phyloP scores from a whole-genome alignment of 441 rosid species.

The Isatis lusitanica region DNA sequence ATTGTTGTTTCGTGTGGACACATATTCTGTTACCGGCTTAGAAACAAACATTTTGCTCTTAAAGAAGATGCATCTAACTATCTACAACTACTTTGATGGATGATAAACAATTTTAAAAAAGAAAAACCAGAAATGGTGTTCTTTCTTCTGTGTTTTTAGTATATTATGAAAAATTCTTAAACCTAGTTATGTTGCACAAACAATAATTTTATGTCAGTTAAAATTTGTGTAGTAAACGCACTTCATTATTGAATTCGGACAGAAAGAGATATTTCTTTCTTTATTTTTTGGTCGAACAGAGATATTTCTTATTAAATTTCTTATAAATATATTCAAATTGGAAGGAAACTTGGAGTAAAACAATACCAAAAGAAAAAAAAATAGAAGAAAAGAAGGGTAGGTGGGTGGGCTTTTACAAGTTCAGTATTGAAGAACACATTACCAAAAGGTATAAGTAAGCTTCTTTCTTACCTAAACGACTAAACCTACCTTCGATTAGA shows the following conservation, averaged over 20 bases:
- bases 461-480: conserved; percentile 30
- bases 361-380: neutral
- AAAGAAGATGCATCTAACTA: conserved; percentile 13
- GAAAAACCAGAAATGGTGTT: neutral
- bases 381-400: conserved; percentile 1
- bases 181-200: neutral
- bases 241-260: neutral
- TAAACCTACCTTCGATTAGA: conserved; percentile 27
- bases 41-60: conserved; percentile 6
- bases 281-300: neutral
- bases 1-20: conserved; percentile 22
- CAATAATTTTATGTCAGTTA: neutral
- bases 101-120: neutral
- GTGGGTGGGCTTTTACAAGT: conserved; percentile 28
- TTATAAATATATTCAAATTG: neutral
- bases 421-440: conserved; percentile 31
- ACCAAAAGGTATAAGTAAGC: conserved; percentile 30
- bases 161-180: neutral
- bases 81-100: conserved; percentile 13
- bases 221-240: neutral
- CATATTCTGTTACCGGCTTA: conserved; percentile 18
- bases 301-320: neutral
- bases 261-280: neutral
- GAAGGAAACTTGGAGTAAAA: conserved; percentile 3
- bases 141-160: neutral